Conservation (phyloP, 306 rosid genomes). For the Macrotyloma uniflorum region DNA sequence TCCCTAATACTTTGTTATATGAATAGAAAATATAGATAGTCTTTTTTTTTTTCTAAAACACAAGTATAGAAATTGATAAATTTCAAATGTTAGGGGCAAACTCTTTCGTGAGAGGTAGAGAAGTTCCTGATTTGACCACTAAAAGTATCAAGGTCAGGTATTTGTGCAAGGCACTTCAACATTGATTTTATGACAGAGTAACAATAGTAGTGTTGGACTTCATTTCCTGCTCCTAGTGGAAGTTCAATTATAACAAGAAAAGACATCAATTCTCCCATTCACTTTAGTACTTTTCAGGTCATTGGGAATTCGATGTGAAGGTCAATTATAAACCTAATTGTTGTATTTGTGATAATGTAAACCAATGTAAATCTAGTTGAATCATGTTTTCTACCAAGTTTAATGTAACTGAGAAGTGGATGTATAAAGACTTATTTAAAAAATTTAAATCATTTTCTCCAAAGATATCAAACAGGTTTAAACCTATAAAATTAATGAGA, state of each 20-base stretch:
- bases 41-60: too few relatives aligned
- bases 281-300: background rate
- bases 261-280: background rate
- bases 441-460: background rate
- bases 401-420: background rate
- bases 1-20: too few relatives aligned
- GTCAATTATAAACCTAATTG: background rate
- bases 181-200: background rate
- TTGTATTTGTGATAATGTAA: background rate
- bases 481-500: background rate
- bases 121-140: too few relatives aligned
- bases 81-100: background rate
- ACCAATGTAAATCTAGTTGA: background rate
- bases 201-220: background rate
- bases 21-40: too few relatives aligned
- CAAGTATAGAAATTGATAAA: background rate
- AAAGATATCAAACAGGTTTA: conserved; percentile 4
- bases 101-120: too few relatives aligned
- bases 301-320: background rate
- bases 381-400: background rate
- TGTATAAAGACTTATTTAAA: background rate
- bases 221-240: conserved; percentile 2
- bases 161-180: background rate
- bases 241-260: conserved; percentile 4
- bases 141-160: too few relatives aligned